Evolutionary conservation across 495 filamentous ascomycete species (phyloP), one percentile per base, ranked within the genome.

Genomic region (Penicillium nucicola): DNA sequence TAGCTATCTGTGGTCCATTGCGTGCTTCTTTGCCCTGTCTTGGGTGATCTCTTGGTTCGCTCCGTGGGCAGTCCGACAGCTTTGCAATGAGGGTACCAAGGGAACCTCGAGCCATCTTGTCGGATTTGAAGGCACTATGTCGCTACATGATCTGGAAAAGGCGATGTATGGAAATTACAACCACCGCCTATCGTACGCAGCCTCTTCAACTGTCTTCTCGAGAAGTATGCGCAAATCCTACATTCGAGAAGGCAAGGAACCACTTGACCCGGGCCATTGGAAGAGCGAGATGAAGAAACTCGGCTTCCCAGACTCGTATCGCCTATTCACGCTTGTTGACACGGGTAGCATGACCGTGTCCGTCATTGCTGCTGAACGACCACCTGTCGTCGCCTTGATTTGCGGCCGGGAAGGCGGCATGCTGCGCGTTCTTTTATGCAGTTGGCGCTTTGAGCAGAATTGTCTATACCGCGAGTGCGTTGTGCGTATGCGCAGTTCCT

Each of bases 351-450:
- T 52, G 48, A 52, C 17, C n/a, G 48, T 52, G 5, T 44, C 52
- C 2, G 48, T 66, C 8, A 68, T 74, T 48, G 23, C 39, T 8
- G 73, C 70, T 15, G 60, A 52, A 23, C 53, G 63, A 23, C 74
- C 64, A n/a, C 73, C 71, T 15, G 55, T 61, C 11, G 66, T 60
- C 19, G 58, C 66, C 19, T 42, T 75, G 22, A 41, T 74, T 36
- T 65, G 55, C 36, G 73, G 68, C 12, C 42, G 48, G 12, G 71
- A 71, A 52, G 73, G 71, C 15, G 73, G 70, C 36, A 75, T 74
- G 70, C 53, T 66, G 48, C 55, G 70, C 15, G 68, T 63, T 5
- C 48, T 76, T n/a, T 35, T 61, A 10, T 73, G 69, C 52, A 57
- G 56, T 22, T 61, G 53, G 53, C 48, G 53, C 10, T 56, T 56